Evolutionary conservation across 2,329 filamentous ascomycete species (phyloP), one percentile per base, ranked within the genome.

Genomic region (Albophoma yamanashiensis): DNA sequence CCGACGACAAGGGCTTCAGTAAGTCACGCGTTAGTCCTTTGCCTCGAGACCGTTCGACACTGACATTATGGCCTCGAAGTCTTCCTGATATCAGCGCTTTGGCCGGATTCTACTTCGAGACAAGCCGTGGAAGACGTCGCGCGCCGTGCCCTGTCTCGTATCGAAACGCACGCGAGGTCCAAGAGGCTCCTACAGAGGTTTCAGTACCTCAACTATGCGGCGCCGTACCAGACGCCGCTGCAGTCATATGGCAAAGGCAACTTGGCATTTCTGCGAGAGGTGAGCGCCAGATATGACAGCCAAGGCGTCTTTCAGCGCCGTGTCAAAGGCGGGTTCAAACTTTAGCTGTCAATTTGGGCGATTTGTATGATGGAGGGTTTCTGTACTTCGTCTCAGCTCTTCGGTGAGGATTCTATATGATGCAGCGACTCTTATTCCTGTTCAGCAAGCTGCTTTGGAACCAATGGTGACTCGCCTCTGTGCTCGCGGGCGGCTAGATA

Each of bases 181-280:
- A 56, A 22, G 45, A 27, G 25, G 25, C 6, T 55, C 4, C 50
- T 59, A 14, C 55, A 57, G 57, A 75, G 79, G 61, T 81, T 82
- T 63, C 81, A 79, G 34, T 79, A 77, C 62, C 66, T 78, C 42
- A 78, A 79, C 64, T 79, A 79, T 55, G 75, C 74, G 3, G 68
- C 72, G 40, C 60, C 63, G 6, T 67, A 65, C 34, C 75, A 78
- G 64, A 65, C 73, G 55, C 70, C 73, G 0, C 64, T 78, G 20
- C 57, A 59, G 9, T 65, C 67, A 1, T 78, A 76, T 60, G 75
- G 76, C 2, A 58, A 62, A 6, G 66, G 68, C 9, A 76, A 74
- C 42, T 55, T 76, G 9, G 61, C 66, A 20, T 66, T 27, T 47
- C 45, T 47, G 4, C 45, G 25, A 27, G 27, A 15, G 12, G 45